Base-by-base conservation (phyloP, 139 green algal species). In the Prasinococcaceae sp. region DNA sequence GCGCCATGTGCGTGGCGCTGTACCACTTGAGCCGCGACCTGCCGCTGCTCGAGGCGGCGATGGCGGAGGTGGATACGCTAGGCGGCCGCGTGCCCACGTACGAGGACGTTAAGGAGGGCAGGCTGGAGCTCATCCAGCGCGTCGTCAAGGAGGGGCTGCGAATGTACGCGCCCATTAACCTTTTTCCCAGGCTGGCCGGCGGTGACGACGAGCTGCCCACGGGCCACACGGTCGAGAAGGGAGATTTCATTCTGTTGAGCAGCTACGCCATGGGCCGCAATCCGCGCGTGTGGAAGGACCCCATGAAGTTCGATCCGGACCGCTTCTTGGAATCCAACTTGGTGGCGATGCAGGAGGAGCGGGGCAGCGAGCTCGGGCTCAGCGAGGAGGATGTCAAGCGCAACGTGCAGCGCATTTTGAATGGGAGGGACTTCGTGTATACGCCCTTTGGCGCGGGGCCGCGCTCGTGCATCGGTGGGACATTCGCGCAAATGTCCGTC, bases 231-330 rank as follows among this genome's bases (percentile, higher is more conserved):
- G 56, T 84, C 20, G 53, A 47, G 23, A 25, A 50, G 56, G 78
- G 79, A n/a, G 79, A 86, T 30, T 72, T 84, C 33, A 75, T 86
- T 27, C 78, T 86, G 47, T 80, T 86, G 74, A 74, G 61, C 20
- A 61, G 53, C 2, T 86, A 81, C 27, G 69, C 74, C 2, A 74
- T 86, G 52, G 76, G 75, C 3, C 60, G 79, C 25, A 66, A 60
- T 4, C 30, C 71, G 0, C 30, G 25, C 0, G 27, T 82, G 16
- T 86, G 79, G 79, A 22, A 56, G 0, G 47, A 78, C 14, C 72
- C 77, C 0, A 36, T 75, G 30, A 26, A 29, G 10, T 84, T 84
- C 39, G 32, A 61, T 22, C 76, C 66, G 24, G 60, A 59, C n/a
- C 20, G 29, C 37, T 27, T 48, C 22, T 50, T 20, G 2, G 46